A percentile compares a stretch with the other conserved stretches of the same genome.
These are phyloP conservation scores for Flaveria floridana DNA, from an alignment of 140 eudicot species.

Conservation along the genomic window DNA sequence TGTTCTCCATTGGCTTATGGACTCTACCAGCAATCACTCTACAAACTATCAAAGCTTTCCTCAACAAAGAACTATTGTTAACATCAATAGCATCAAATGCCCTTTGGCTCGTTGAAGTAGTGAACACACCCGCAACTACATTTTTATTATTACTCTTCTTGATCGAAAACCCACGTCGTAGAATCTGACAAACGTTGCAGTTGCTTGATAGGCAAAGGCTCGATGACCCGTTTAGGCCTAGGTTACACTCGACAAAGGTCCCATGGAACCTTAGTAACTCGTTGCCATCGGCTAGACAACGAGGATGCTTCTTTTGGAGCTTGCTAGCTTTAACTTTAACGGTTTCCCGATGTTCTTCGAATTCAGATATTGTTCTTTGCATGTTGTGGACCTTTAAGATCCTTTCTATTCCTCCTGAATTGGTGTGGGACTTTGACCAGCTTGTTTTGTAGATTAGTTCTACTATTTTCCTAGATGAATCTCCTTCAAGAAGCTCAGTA, in stretches of 20 bases:
- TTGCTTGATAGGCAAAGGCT: conserved; percentile 58
- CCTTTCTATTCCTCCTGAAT: conserved; percentile 54
- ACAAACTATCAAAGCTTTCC: conserved; percentile 72
- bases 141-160: conserved; percentile 33
- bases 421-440: conserved; percentile 48
- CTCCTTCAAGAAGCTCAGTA: conserved; percentile 69
- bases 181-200: conserved; percentile 62
- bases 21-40: conserved; percentile 88
- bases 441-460: conserved; percentile 72
- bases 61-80: conserved; percentile 18
- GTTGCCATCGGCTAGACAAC: conserved; percentile 80
- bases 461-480: conserved; percentile 70
- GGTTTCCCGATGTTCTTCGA: conserved; percentile 69
- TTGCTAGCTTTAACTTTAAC: conserved; percentile 77
- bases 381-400: conserved; percentile 78
- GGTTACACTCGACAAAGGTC: conserved; percentile 58
- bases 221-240: conserved; percentile 62
- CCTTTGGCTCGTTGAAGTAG: conserved; percentile 67
- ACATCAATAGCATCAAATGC: conserved; percentile 53
- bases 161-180: conserved; percentile 58
- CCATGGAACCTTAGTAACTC: conserved; percentile 77
- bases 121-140: conserved; percentile 56
- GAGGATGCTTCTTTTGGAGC: conserved; percentile 67
- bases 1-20: conserved; percentile 64
- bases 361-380: conserved; percentile 70